Percentiles rank a stretch among this genome's conserved stretches.
Evolutionary conservation across 805 yeast genomes (phyloP).

Genomic region (Sugiyamaella qingdaonensis): DNA sequence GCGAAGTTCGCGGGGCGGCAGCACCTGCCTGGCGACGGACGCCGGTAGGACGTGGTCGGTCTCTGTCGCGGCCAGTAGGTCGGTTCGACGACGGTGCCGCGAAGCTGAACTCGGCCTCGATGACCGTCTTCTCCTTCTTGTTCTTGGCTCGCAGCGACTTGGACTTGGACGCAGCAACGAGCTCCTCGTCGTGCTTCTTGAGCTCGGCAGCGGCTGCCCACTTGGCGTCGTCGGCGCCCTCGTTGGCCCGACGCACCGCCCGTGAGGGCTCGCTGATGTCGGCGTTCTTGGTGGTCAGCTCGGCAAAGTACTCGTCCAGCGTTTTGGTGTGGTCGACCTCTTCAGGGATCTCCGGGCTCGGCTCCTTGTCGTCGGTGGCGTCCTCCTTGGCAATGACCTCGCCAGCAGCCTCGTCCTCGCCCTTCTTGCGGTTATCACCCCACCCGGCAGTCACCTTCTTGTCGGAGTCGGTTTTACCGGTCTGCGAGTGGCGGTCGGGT

Average conservation of each 20-base stretch:
- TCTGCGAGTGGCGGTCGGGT: slow-evolving; percentile 79
- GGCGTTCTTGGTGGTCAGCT: slow-evolving; percentile 33
- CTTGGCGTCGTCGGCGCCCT: slow-evolving; percentile 49
- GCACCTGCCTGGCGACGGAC: slow-evolving; percentile 34
- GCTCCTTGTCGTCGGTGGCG: slow-evolving; percentile 39
- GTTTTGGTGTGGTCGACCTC: slow-evolving; percentile 57
- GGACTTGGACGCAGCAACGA: slow-evolving; percentile 53
- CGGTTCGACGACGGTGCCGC: slow-evolving; percentile 38
- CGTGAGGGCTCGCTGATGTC: slow-evolving; percentile 26
- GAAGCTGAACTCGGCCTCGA: slow-evolving; percentile 69
- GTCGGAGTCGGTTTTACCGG: slow-evolving; percentile 77
- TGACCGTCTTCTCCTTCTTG: slow-evolving; percentile 72
- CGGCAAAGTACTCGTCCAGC: slow-evolving; percentile 81
- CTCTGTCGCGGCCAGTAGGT: background rate
- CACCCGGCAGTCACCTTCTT: slow-evolving; percentile 83
- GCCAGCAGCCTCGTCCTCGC: slow-evolving; percentile 49
- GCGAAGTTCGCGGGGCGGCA: slow-evolving; percentile 31
- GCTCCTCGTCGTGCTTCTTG: slow-evolving; percentile 59
- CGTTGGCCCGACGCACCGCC: slow-evolving; percentile 45
- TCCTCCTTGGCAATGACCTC: slow-evolving; percentile 40
- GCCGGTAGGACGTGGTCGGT: slow-evolving; percentile 25
- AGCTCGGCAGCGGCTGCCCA: slow-evolving; percentile 52
- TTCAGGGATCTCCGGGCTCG: slow-evolving; percentile 42
- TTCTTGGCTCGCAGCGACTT: slow-evolving; percentile 71
- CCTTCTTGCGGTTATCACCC: slow-evolving; percentile 78